Evolutionary conservation across 176 grass and related monocot species (phyloP).

Genomic region (Triticum turgidum): DNA sequence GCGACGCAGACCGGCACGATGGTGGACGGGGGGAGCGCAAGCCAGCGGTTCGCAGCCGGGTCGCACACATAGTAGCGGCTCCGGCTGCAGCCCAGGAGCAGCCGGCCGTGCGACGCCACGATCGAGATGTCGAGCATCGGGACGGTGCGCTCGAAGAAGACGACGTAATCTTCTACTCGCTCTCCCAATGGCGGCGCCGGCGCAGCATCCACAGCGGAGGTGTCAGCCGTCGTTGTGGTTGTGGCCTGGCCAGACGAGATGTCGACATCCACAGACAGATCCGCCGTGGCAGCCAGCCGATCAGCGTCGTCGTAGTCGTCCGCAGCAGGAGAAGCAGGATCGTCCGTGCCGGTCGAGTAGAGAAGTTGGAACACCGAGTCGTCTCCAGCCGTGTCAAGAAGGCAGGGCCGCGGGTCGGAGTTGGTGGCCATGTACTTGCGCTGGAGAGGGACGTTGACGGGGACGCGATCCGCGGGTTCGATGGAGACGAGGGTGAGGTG

Average conservation of each 20-base stretch:
- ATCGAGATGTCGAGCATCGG: neutral
- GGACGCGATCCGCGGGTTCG: no score
- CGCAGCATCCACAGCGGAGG: neutral
- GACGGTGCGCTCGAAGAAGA: neutral
- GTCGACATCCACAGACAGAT: no score
- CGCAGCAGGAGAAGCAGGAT: neutral
- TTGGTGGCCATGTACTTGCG: neutral
- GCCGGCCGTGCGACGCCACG: conserved; percentile 8
- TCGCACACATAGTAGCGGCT: conserved; percentile 14
- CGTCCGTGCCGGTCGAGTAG: neutral
- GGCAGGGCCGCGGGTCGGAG: neutral
- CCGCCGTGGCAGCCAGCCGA: no score
- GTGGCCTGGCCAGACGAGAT: neutral
- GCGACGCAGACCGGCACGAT: neutral
- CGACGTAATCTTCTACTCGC: neutral
- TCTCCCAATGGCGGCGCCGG: neutral
- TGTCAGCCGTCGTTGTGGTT: neutral
- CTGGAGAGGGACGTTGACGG: no score
- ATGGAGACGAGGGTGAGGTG: neutral
- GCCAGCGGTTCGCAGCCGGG: conserved; percentile 13
- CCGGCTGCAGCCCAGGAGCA: neutral
- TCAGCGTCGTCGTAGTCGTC: no score
- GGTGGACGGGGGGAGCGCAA: neutral
- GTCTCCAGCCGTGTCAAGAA: neutral
- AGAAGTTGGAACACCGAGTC: neutral